Conservation (phyloP, 352 stramenopile genomes). For the Blastocystis sp. region DNA sequence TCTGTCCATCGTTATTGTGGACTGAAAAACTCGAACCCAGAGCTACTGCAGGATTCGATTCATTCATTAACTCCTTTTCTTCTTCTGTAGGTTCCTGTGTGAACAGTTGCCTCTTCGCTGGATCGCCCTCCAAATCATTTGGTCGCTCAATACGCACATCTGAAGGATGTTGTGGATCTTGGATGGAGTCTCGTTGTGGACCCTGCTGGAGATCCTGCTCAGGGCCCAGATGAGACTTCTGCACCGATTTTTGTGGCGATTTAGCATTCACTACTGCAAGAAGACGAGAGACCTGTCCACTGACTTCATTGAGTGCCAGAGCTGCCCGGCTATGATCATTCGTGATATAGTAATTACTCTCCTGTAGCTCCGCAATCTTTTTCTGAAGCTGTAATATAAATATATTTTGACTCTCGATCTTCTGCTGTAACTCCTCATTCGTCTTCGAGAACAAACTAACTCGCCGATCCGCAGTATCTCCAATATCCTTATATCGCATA, state of each 20-base stretch:
- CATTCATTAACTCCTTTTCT: conserved; percentile 35
- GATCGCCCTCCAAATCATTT: neutral
- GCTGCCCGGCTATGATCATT: conserved; percentile 29
- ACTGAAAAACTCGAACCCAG: conserved; percentile 11
- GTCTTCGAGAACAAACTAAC: neutral
- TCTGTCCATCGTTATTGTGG: conserved; percentile 24
- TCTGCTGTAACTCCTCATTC: conserved; percentile 26
- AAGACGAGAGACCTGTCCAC: conserved; percentile 10
- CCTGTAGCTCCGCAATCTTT: conserved; percentile 21
- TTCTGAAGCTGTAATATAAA: conserved; percentile 39
- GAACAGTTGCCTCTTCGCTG: neutral
- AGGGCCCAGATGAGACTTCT: neutral
- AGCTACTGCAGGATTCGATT: neutral
- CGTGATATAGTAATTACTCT: conserved; percentile 10
- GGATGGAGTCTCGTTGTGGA: too few species aligned
- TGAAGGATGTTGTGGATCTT: too few species aligned
- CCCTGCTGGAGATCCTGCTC: neutral
- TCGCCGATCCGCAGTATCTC: neutral
- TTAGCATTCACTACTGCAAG: conserved; percentile 20
- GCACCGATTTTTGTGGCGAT: neutral
- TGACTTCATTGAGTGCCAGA: conserved; percentile 46
- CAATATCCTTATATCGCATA: conserved; percentile 46
- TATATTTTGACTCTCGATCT: conserved; percentile 11
- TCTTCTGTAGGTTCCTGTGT: neutral
- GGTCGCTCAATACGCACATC: too few species aligned